Evolutionary conservation across 2,329 filamentous ascomycete genomes (phyloP).

Genomic region (Arthrobotrys pseudoclavata): DNA sequence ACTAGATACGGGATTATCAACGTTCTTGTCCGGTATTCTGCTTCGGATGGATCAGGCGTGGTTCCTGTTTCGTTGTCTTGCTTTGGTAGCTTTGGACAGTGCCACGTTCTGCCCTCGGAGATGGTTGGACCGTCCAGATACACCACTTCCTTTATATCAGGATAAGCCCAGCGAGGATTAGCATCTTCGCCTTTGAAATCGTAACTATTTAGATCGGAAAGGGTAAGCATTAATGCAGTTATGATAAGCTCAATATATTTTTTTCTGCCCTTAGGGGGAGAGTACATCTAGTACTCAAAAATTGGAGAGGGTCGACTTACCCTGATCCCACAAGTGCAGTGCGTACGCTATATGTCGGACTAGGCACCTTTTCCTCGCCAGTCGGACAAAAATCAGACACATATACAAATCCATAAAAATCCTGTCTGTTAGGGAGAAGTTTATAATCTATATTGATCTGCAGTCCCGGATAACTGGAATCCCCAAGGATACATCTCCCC

Average conservation of each 20-base stretch:
- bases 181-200: not conserved
- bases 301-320: not conserved
- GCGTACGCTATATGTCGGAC: not conserved
- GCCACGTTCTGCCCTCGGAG: not conserved
- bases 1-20: not conserved
- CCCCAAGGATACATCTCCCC: not conserved
- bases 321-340: not conserved
- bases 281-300: no score
- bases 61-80: not conserved
- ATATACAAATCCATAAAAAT: conserved; percentile 1
- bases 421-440: not conserved
- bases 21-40: not conserved
- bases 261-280: no score
- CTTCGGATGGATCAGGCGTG: not conserved
- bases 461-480: no score
- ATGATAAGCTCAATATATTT: no score
- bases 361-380: no score
- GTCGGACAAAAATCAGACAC: not conserved
- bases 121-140: not conserved
- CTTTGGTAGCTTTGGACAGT: not conserved
- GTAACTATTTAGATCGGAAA: not conserved
- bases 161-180: not conserved
- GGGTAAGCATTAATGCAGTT: not conserved
- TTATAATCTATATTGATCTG: no score
- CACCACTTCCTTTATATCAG: not conserved